These are phyloP conservation scores for Botrytis aclada DNA, from an alignment of 2,329 filamentous ascomycete species.

Conservation along the genomic window DNA sequence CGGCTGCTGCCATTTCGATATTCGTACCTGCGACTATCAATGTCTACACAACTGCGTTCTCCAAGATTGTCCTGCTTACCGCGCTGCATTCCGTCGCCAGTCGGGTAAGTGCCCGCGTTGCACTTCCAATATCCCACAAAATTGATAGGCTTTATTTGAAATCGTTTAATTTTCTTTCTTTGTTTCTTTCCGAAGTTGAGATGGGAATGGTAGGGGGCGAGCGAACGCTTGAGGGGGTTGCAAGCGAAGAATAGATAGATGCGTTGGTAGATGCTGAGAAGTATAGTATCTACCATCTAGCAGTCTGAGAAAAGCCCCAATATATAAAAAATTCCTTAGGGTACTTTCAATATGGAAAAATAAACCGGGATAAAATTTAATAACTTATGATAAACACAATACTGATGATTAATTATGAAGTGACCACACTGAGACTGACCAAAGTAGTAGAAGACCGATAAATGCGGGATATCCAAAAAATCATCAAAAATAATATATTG, in stretches of 20 bases:
- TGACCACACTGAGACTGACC: accelerated
- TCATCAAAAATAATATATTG: neutral
- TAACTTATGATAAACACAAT: neutral
- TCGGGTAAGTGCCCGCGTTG: neutral
- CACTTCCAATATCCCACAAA: neutral
- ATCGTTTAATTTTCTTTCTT: neutral
- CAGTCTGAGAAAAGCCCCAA: accelerated
- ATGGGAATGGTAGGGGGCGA: neutral
- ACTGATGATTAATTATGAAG: too few relatives aligned
- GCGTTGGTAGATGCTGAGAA: neutral
- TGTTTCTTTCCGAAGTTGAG: neutral
- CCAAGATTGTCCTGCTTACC: neutral
- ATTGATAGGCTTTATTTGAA: neutral
- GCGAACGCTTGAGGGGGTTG: too few relatives aligned
- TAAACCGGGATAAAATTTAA: accelerated
- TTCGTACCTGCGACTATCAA: neutral
- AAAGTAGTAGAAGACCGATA: neutral
- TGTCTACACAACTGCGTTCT: neutral
- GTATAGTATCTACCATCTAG: neutral
- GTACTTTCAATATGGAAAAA: neutral
- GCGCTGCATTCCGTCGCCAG: neutral
- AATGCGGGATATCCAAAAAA: neutral
- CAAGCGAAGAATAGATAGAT: neutral
- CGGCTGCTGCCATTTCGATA: neutral
- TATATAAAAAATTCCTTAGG: neutral